Evolutionary conservation across 352 stramenopile species (phyloP), one percentile per base, ranked within the genome.

Genomic region (Phytophthora aleatoria): DNA sequence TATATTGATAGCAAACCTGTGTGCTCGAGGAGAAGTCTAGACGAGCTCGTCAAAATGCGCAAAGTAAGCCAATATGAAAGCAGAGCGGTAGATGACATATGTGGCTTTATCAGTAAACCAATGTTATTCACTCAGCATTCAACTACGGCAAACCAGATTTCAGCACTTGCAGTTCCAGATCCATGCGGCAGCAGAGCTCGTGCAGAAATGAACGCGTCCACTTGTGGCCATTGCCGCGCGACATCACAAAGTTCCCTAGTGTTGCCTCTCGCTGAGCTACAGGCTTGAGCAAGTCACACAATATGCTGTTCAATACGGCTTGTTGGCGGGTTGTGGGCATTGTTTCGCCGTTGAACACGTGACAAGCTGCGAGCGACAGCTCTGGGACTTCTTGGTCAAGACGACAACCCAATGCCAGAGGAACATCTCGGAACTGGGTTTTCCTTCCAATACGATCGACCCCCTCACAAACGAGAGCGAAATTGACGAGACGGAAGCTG

Each of bases 141-240:
- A 36, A 41, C 35, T 41, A 41, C 35, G 35, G 20, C 12, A n/a
- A 5, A 16, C 35, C 5, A 41, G 7, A 41, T 3, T 16, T 41
- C 35, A 41, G 28, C 28, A 20, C 10, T 41, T 41, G 35, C 35
- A 10, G 61, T 58, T 76, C 55, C 13, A 79, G 28, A 54, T 83
- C 75, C 71, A 84, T 77, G 6, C 55, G 51, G 33, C 61, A 58
- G 43, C 64, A 71, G 13, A 87, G 52, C n/a, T 79, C 50, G 43
- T 81, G 71, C 38, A 87, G 50, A 15, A 38, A 38, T 10, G 35
- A 41, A 41, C 58, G 60, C 6, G 53, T 52, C 74, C 73, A 87
- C n/a, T 65, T 62, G 49, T 77, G 56, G 6, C 50, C 35, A 11
- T 67, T 65, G 2, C 71, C 67, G 13, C 71, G 61, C 1, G 54